These are phyloP conservation scores for Stephanodiscus minutulus DNA, from an alignment of 108 stramenopile genomes.

Conservation along the genomic window DNA sequence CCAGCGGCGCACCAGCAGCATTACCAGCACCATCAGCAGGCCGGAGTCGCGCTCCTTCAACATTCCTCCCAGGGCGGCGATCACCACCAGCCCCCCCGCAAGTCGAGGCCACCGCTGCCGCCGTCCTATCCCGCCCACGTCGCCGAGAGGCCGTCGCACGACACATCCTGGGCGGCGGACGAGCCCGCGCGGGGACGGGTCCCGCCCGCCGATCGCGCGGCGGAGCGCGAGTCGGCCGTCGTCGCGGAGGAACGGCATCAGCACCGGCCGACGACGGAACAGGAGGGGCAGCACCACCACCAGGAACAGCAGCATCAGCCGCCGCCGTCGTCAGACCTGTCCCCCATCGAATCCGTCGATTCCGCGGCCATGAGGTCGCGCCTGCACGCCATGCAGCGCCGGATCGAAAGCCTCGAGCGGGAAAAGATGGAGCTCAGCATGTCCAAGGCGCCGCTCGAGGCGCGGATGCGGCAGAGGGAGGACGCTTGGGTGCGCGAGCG, in stretches of 20 bases:
- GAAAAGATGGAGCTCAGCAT: conserved; percentile 84
- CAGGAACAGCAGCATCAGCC: not conserved
- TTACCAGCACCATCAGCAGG: not conserved
- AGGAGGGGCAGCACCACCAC: not conserved
- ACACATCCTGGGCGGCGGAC: not conserved
- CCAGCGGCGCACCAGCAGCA: no score
- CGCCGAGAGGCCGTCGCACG: not conserved
- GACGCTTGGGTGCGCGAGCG: conserved; percentile 76
- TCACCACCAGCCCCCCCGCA: conserved; percentile 6
- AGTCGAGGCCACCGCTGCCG: conserved; percentile 23
- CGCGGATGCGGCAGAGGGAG: conserved; percentile 83
- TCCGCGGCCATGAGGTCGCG: conserved; percentile 65
- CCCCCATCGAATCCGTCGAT: conserved; percentile 52
- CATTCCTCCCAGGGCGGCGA: no score
- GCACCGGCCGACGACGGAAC: not conserved
- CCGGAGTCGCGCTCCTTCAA: no score
- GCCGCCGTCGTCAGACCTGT: not conserved
- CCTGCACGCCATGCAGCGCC: conserved; percentile 69
- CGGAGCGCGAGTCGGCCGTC: not conserved
- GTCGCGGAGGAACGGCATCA: not conserved
- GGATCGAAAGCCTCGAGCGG: conserved; percentile 74
- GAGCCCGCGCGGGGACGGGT: not conserved
- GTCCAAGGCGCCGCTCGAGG: conserved; percentile 88
- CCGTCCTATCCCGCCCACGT: conserved; percentile 23
- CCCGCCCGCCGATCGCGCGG: not conserved